These are phyloP conservation scores for Stellera chamaejasme DNA, from an alignment of 345 rosid species.

Conservation along the genomic window DNA sequence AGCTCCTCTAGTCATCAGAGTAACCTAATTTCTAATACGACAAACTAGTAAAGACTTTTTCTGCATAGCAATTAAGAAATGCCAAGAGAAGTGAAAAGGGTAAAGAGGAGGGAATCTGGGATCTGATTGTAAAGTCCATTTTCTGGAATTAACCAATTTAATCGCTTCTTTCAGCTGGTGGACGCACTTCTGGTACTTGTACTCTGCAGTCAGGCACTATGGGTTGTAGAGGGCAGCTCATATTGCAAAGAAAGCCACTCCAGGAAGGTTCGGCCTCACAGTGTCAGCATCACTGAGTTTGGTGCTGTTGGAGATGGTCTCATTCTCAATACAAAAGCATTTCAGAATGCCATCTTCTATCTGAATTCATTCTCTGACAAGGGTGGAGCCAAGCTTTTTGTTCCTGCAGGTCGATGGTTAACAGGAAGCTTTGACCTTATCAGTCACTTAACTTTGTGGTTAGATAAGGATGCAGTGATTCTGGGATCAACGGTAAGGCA, in stretches of 20 bases:
- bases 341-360: conserved; percentile 96
- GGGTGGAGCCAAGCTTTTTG: conserved; percentile 97
- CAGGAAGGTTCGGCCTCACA: conserved; percentile 69
- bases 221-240: conserved; percentile 38
- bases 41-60: neutral
- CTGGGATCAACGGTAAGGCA: conserved; percentile 78
- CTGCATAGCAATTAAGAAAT: neutral
- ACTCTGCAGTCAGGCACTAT: conserved; percentile 33
- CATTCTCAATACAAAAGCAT: conserved; percentile 93
- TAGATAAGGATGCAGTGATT: conserved; percentile 83
- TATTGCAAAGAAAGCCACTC: conserved; percentile 42
- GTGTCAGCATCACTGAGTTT: conserved; percentile 90
- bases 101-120: neutral
- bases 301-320: conserved; percentile 99
- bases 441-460: conserved; percentile 89
- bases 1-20: no score
- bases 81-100: neutral
- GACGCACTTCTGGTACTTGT: conserved; percentile 66
- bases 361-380: conserved; percentile 93
- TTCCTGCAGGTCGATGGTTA: conserved; percentile 93
- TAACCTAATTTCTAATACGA: no score
- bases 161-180: conserved; percentile 47
- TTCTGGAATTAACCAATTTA: conserved; percentile 9
- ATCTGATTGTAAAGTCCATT: conserved; percentile 3
- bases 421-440: conserved; percentile 97